Evolutionary conservation across 1,139 yeast species (phyloP).

Genomic region (Suhomyces terraborum): DNA sequence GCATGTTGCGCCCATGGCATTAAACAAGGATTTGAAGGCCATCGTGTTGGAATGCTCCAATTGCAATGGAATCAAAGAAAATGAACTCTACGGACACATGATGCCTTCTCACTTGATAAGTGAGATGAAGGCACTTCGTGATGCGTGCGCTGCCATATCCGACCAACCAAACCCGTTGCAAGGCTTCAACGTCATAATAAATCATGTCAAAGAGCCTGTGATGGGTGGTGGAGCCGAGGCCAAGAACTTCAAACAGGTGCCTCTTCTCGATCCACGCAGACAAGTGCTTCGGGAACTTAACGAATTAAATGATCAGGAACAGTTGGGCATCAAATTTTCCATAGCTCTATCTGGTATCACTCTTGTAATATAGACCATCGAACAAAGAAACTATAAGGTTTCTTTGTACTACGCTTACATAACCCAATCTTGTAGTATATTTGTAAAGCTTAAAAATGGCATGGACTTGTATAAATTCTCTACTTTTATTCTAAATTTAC

Average conservation of each 20-base stretch:
- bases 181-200: conserved; percentile 59
- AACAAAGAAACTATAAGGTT: not conserved
- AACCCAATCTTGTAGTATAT: not conserved
- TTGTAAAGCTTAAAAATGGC: too few species aligned
- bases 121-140: conserved; percentile 51
- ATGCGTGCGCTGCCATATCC: conserved; percentile 19
- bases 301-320: conserved; percentile 34
- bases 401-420: not conserved
- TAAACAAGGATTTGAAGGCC: conserved; percentile 43
- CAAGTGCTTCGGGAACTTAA: conserved; percentile 51
- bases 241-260: conserved; percentile 4
- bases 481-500: too few species aligned
- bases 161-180: conserved; percentile 34
- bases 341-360: conserved; percentile 56
- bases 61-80: conserved; percentile 44
- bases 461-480: too few species aligned
- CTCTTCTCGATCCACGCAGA: conserved; percentile 53
- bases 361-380: conserved; percentile 17
- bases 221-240: conserved; percentile 15
- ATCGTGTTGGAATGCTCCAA: conserved; percentile 80
- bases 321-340: conserved; percentile 48
- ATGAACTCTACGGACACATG: conserved; percentile 71
- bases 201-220: conserved; percentile 68
- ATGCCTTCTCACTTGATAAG: conserved; percentile 63
- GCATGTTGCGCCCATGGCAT: conserved; percentile 49